Percentiles rank a stretch among this genome's conserved stretches.
Evolutionary conservation across 2,329 filamentous ascomycete genomes (phyloP).

Genomic region (Colletotrichum sp.): DNA sequence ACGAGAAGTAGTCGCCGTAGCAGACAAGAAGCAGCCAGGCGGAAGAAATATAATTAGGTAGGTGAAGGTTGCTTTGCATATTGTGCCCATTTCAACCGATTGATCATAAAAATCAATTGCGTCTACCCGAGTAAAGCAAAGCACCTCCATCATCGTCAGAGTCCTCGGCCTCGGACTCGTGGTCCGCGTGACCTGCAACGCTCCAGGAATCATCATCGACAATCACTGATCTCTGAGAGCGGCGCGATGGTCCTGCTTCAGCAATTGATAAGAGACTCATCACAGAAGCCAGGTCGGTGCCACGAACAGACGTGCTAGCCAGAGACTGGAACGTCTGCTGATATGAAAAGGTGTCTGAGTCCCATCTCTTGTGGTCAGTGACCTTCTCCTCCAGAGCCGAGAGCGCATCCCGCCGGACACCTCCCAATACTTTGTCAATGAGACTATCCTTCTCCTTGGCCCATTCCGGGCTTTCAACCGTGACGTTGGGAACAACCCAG

Average conservation of each 20-base stretch:
- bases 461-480: background rate
- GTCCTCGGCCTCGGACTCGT: background rate
- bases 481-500: slow-evolving; percentile 19
- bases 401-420: background rate
- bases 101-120: background rate
- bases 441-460: background rate
- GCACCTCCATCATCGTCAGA: background rate
- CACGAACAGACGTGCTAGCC: background rate
- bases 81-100: no score
- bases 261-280: background rate
- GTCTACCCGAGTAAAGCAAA: background rate
- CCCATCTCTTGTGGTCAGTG: background rate
- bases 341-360: background rate
- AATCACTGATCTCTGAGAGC: background rate
- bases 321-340: background rate
- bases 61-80: no score
- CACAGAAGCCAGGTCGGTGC: background rate
- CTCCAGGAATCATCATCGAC: background rate
- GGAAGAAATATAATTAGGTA: no score
- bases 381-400: slow-evolving; percentile 4
- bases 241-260: background rate
- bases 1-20: no score
- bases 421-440: background rate
- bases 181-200: background rate
- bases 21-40: no score